These are phyloP conservation scores for Orbilia blumenaviensis DNA, from an alignment of 2,329 filamentous ascomycete species.

Conservation along the genomic window DNA sequence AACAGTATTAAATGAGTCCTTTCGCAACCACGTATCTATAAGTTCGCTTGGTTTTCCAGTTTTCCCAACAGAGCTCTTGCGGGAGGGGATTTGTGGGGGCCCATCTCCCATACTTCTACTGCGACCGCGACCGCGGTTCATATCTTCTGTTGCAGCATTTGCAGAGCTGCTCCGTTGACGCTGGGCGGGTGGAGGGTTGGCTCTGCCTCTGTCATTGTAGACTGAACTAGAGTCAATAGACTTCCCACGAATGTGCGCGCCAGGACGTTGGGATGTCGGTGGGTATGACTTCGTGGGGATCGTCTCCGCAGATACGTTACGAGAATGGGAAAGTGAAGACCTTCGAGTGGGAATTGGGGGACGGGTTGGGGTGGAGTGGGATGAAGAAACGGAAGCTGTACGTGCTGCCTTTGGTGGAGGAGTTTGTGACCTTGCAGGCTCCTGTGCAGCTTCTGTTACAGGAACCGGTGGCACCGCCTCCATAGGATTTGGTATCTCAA, in stretches of 20 bases:
- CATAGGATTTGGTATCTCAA: constrained; percentile 25
- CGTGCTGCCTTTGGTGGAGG: constrained; percentile 22
- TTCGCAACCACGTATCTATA: constrained; percentile 21
- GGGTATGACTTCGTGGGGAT: constrained; percentile 45
- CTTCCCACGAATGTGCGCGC: constrained; percentile 38
- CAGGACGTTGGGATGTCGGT: constrained; percentile 33
- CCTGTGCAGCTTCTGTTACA: neutral
- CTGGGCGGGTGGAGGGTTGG: constrained; percentile 23
- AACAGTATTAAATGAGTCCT: constrained; percentile 6
- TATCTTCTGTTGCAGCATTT: constrained; percentile 30
- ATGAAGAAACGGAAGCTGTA: constrained; percentile 17
- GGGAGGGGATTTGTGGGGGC: constrained; percentile 44
- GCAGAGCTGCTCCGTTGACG: constrained; percentile 50
- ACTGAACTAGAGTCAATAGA: constrained; percentile 49
- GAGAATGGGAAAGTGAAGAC: constrained; percentile 45
- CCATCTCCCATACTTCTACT: constrained; percentile 50
- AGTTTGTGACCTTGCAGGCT: constrained; percentile 1
- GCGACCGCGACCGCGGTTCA: constrained; percentile 27
- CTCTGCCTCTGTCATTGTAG: constrained; percentile 30
- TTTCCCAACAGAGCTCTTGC: constrained; percentile 48
- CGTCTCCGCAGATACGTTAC: constrained; percentile 32
- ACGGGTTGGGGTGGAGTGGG: constrained; percentile 35
- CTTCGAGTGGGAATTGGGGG: constrained; percentile 29
- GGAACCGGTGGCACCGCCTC: constrained; percentile 21
- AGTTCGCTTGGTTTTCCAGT: constrained; percentile 23